Evolutionary conservation across 306 rosid species (phyloP), one percentile per base, ranked within the genome.

Genomic region (Crotalaria pallida): DNA sequence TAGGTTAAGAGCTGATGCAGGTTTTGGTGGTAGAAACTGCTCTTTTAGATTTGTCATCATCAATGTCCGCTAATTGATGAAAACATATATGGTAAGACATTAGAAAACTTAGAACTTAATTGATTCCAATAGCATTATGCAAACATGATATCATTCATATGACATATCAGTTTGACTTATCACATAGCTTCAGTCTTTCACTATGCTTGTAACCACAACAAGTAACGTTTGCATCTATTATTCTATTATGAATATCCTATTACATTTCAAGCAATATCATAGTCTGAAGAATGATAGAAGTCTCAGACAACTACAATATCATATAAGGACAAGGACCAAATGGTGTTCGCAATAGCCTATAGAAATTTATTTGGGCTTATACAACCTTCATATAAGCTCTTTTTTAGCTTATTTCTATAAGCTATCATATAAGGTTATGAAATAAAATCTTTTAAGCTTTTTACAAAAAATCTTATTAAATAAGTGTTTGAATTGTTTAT

Each of bases 1-100:
- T 51, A 89, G 29, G 41, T 75, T 89, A 19, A 94, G 33, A 70
- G 97, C 97, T 2, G 97, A 91, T 11, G 90, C 85, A 43, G 97
- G 96, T 84, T 86, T 90, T 7, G 91, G 92, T 6, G 92, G 95
- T 43, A 94, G 97, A 72, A 94, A 75, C 36, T 84, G 84, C 86
- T 94, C 97, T 74, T 91, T 88, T 66, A 94, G 91, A 79, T 91
- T 97, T 17, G 86, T 89, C 99, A 94, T 94, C 43, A 59, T 60
- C 67, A 76, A 76, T 36, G 57, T 79, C 64, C 22, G 18, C 78
- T 47, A 51, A 73, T 44, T 64, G 69, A 74, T 71, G 77, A 66
- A 75, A 74, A 34, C 51, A 65, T 22, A 61, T 60, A 73, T 55
- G 27, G 22, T 10, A 61, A 44, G 17, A 57, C 41, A 65, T 78